phyloP scores from a whole-genome alignment of 306 rosid species.

The Glycine tomentella region DNA sequence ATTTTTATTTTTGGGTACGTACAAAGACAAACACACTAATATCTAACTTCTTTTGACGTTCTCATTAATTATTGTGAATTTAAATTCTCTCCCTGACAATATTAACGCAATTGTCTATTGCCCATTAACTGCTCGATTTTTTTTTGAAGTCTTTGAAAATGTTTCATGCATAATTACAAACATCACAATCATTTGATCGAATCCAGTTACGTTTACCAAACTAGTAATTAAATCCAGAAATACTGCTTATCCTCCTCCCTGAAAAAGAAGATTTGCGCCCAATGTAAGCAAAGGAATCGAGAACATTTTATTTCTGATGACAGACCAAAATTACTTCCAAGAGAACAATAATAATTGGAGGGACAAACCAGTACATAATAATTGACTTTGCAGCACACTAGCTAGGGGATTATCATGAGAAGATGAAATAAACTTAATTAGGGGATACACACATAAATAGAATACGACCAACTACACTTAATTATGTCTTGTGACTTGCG shows the following conservation, averaged over 20 bases:
- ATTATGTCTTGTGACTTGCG: too few relatives aligned
- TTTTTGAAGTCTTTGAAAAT: background rate
- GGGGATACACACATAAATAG: conserved; percentile 16
- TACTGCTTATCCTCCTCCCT: too few relatives aligned
- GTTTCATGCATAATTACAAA: background rate
- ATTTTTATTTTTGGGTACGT: too few relatives aligned
- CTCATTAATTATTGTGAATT: too few relatives aligned
- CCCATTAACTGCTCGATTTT: background rate
- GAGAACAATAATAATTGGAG: background rate
- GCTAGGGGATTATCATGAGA: conserved; percentile 16
- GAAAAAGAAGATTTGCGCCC: too few relatives aligned
- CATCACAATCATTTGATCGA: background rate
- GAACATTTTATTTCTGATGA: conserved; percentile 38
- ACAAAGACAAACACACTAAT: too few relatives aligned
- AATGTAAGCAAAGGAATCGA: background rate
- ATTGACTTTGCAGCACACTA: conserved; percentile 28
- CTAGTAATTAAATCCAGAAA: too few relatives aligned
- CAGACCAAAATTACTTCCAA: conserved; percentile 18
- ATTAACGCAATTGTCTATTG: background rate
- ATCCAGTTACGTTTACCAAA: too few relatives aligned
- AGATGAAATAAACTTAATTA: background rate
- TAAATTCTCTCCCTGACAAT: background rate
- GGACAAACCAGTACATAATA: conserved; percentile 10
- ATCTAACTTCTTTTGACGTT: too few relatives aligned
- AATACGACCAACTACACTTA: background rate